Evolutionary conservation across 208 protist species (phyloP), one percentile per base, ranked within the genome.

Genomic region (Trypanosoma congolense): DNA sequence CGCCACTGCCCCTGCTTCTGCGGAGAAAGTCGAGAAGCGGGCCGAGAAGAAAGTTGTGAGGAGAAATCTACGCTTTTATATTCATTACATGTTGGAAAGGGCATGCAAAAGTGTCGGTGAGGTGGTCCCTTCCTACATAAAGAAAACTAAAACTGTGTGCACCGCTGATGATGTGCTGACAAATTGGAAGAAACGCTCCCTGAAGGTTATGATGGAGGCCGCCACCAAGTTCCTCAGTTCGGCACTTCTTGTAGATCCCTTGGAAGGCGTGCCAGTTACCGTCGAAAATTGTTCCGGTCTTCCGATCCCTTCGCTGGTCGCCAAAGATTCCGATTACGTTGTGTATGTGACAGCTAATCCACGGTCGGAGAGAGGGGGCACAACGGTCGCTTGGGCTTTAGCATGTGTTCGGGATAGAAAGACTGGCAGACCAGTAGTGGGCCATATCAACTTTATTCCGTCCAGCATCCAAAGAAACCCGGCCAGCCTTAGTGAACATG

Each of bases 371-470:
- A 41, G 4, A 2, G 19, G 5, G 24, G 21, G 4, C 40, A 36
- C 44, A 46, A 52, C 51, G 0, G 43, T 77, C 10, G 77, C 73
- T 22, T 83, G 79, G 69, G 73, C 58, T 6, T n/a, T n/a, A 5
- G 19, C 52, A 12, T 80, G 71, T 55, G 44, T 10, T 14, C 29
- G 24, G 18, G 61, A 62, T 38, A n/a, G 18, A 10, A 5, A 43
- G n/a, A 63, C 69, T 25, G 42, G 31, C 4, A 51, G 79, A 19
- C 73, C 75, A 10, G 47, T 81, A 0, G 59, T 80, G 16, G 83
- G 83, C 1, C 58, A 79, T 35, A 75, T 87, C 42, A 90, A 90
- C 67, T 84, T 90, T 56, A 51, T 79, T 4, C 73, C 83, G 4
- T 55, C 57, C 19, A n/a, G 12, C 26, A 21, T 88, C 9, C 21